phyloP scores from a whole-genome alignment of 768 basidiomycete genomes.

The Mycena polygramma region DNA sequence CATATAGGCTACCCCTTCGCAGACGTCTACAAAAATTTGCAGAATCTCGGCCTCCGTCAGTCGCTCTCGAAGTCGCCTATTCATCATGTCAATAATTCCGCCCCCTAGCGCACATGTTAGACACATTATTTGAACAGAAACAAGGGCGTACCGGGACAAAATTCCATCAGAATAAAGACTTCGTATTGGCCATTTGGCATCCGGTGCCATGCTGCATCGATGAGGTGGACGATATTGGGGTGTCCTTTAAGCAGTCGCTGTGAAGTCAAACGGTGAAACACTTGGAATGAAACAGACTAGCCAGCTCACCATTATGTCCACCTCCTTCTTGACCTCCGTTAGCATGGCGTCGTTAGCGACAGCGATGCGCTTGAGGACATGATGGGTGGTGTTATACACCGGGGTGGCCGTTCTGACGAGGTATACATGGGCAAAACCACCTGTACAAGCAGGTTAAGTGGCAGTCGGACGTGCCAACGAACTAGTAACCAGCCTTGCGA shows the following conservation, averaged over 20 bases:
- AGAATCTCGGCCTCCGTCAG: slow-evolving; percentile 96
- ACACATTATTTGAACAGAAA: neutral
- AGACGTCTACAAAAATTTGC: slow-evolving; percentile 97
- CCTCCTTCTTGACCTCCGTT: slow-evolving; percentile 95
- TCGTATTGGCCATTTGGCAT: slow-evolving; percentile 89
- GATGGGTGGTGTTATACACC: slow-evolving; percentile 91
- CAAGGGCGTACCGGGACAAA: slow-evolving; percentile 79
- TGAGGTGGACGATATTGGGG: slow-evolving; percentile 95
- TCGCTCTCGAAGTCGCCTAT: slow-evolving; percentile 92
- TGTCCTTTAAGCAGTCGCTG: slow-evolving; percentile 93
- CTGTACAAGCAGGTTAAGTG: slow-evolving; percentile 56
- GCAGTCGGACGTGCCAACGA: slow-evolving; percentile 18
- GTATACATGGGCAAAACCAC: slow-evolving; percentile 99
- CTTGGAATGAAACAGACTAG: slow-evolving; percentile 24
- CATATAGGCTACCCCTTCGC: slow-evolving; percentile 97
- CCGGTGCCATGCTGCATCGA: slow-evolving; percentile 93
- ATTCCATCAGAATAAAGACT: slow-evolving; percentile 99
- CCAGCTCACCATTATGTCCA: slow-evolving; percentile 93
- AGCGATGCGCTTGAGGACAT: slow-evolving; percentile 97
- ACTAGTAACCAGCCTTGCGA: slow-evolving; percentile 79
- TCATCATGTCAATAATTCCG: slow-evolving; percentile 99
- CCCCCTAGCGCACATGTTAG: slow-evolving; percentile 70
- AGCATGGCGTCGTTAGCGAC: slow-evolving; percentile 92
- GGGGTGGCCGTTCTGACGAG: slow-evolving; percentile 89
- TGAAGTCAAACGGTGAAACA: slow-evolving; percentile 45